Evolutionary conservation across 1,139 yeast genomes (phyloP).

Genomic region (Wickerhamiella pararugosa): DNA sequence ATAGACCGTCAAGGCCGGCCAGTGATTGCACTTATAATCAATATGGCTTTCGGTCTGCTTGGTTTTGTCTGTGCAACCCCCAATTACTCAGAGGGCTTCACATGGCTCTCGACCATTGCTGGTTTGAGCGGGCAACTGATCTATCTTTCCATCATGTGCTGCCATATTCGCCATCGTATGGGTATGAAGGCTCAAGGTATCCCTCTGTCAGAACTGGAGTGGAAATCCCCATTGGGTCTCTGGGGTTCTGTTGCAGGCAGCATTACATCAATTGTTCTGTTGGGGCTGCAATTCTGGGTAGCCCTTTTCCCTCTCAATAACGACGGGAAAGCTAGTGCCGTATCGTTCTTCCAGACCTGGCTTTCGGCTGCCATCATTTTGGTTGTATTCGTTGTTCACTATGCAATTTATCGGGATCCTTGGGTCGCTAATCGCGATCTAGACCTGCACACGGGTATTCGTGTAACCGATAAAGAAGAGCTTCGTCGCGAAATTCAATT

Average conservation of each 20-base stretch:
- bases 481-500: slow-evolving; percentile 35
- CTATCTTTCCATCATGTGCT: slow-evolving; percentile 60
- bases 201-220: slow-evolving; percentile 64
- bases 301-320: slow-evolving; percentile 45
- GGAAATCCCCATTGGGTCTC: slow-evolving; percentile 51
- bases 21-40: slow-evolving; percentile 40
- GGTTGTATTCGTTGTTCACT: slow-evolving; percentile 36
- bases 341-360: slow-evolving; percentile 37
- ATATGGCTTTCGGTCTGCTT: slow-evolving; percentile 54
- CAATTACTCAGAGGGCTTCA: slow-evolving; percentile 51
- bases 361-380: slow-evolving; percentile 39
- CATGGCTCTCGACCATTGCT: slow-evolving; percentile 65
- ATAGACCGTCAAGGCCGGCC: slow-evolving; percentile 68
- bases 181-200: slow-evolving; percentile 59
- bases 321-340: slow-evolving; percentile 33
- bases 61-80: slow-evolving; percentile 62
- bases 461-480: slow-evolving; percentile 36
- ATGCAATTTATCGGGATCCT: slow-evolving; percentile 22
- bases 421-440: slow-evolving; percentile 33
- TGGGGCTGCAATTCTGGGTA: slow-evolving; percentile 70
- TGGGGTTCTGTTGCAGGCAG: slow-evolving; percentile 57
- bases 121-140: slow-evolving; percentile 69
- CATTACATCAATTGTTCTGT: slow-evolving; percentile 42
- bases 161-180: slow-evolving; percentile 64
- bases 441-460: slow-evolving; percentile 37